Conservation (phyloP, 2,329 filamentous ascomycete genomes). For the Paecilomyces sp. region DNA sequence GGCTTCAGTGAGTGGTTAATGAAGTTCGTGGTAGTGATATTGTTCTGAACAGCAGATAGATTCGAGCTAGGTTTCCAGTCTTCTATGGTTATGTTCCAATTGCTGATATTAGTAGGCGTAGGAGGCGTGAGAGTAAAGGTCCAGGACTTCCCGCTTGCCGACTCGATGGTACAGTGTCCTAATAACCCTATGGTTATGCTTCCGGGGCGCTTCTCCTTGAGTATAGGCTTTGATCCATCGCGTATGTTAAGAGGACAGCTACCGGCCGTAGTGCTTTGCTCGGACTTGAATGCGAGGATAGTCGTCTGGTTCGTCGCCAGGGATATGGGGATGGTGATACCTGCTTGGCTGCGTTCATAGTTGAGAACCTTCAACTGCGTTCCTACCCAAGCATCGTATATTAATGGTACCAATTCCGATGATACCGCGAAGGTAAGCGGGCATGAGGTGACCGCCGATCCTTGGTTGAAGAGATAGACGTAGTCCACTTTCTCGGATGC, state of each 20-base stretch:
- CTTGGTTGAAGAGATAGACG: constrained; percentile 36
- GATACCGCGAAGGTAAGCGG: constrained; percentile 21
- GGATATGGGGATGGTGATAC: constrained; percentile 25
- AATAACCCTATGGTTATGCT: neutral
- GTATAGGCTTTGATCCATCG: neutral
- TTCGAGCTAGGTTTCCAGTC: neutral
- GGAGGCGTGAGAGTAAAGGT: neutral
- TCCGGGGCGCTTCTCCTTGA: neutral
- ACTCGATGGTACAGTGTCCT: neutral
- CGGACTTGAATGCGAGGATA: constrained; percentile 29
- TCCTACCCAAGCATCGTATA: constrained; percentile 40
- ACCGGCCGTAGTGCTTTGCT: neutral
- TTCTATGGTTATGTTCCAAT: neutral
- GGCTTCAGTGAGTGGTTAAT: neutral
- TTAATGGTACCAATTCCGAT: constrained; percentile 25
- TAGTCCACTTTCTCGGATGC: constrained; percentile 21
- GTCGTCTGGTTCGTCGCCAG: constrained; percentile 34
- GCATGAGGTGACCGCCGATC: constrained; percentile 7
- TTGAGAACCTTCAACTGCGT: constrained; percentile 20
- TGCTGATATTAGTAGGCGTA: neutral
- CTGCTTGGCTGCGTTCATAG: constrained; percentile 21
- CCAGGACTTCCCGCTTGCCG: neutral
- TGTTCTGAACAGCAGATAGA: neutral
- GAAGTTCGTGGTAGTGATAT: neutral
- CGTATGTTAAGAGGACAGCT: neutral